These are phyloP conservation scores for Hyphodiscus hymeniophilus DNA, from an alignment of 495 filamentous ascomycete species.

Conservation along the genomic window DNA sequence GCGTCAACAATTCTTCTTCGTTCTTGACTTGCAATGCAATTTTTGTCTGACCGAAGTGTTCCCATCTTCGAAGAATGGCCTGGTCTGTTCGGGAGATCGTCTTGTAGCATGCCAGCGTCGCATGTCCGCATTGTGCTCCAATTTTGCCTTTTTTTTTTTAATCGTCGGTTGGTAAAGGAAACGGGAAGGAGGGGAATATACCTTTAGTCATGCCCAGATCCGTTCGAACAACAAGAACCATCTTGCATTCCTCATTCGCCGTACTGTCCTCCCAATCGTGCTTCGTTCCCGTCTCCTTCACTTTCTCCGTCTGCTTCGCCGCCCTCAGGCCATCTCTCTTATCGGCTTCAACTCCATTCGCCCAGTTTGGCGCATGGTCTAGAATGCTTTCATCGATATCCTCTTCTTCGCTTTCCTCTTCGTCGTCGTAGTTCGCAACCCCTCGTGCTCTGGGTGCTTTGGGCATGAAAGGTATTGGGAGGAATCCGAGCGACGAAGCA, in stretches of 20 bases:
- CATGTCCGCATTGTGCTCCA: conserved; percentile 91
- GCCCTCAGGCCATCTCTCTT: conserved; percentile 36
- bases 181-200: conserved; percentile 27
- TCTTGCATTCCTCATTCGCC: conserved; percentile 76
- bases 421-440: conserved; percentile 16
- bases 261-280: conserved; percentile 28
- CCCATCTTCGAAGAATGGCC: conserved; percentile 75
- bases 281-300: conserved; percentile 4
- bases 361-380: conserved; percentile 54
- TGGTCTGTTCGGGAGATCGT: conserved; percentile 41
- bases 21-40: conserved; percentile 76
- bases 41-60: conserved; percentile 78
- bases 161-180: background rate
- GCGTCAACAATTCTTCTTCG: conserved; percentile 72
- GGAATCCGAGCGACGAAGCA: conserved; percentile 41
- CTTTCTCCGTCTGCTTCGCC: conserved; percentile 18
- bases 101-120: conserved; percentile 95
- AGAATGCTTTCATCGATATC: conserved; percentile 41
- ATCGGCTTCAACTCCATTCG: conserved; percentile 41
- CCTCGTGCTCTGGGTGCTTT: conserved; percentile 3
- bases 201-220: conserved; percentile 97
- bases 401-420: conserved; percentile 44
- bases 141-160: conserved; percentile 73
- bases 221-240: conserved; percentile 85
- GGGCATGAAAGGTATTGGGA: conserved; percentile 32